A percentile compares a stretch with the other conserved stretches of the same genome.
phyloP scores from a whole-genome alignment of 2,329 filamentous ascomycete species.

The Neonectria coccinea region DNA sequence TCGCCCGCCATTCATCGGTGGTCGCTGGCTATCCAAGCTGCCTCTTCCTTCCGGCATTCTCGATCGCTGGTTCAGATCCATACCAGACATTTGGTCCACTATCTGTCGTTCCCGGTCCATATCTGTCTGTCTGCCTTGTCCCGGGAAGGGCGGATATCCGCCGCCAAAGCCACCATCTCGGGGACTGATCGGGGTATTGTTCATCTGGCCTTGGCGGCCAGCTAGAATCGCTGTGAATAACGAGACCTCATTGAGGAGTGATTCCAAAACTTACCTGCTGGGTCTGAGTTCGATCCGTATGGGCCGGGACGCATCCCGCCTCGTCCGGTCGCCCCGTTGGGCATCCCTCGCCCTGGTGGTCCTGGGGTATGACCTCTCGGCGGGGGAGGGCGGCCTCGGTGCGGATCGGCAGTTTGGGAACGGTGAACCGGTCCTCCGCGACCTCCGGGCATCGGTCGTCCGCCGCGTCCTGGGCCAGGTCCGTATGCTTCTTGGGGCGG shows the following conservation, averaged over 20 bases:
- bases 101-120: constrained; percentile 49
- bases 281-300: constrained; percentile 56
- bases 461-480: constrained; percentile 55
- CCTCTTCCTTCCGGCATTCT: constrained; percentile 39
- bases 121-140: constrained; percentile 36
- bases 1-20: constrained; percentile 42
- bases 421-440: constrained; percentile 60
- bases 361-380: constrained; percentile 49
- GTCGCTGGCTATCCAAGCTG: constrained; percentile 44
- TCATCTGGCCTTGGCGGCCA: constrained; percentile 49
- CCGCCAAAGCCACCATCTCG: constrained; percentile 44
- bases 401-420: constrained; percentile 54
- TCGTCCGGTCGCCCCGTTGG: constrained; percentile 48
- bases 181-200: constrained; percentile 47
- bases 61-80: constrained; percentile 47
- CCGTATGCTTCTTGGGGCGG: constrained; percentile 60
- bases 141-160: constrained; percentile 37
- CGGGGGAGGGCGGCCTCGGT: constrained; percentile 53
- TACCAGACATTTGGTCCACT: constrained; percentile 50
- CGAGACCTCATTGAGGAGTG: constrained; percentile 8
- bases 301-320: constrained; percentile 57
- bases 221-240: constrained; percentile 34
- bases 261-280: constrained; percentile 50
- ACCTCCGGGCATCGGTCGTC: constrained; percentile 55
- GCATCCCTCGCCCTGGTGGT: constrained; percentile 41